Evolutionary conservation across 192 early-diverging fungal species (phyloP).

Genomic region (Podila horticola): DNA sequence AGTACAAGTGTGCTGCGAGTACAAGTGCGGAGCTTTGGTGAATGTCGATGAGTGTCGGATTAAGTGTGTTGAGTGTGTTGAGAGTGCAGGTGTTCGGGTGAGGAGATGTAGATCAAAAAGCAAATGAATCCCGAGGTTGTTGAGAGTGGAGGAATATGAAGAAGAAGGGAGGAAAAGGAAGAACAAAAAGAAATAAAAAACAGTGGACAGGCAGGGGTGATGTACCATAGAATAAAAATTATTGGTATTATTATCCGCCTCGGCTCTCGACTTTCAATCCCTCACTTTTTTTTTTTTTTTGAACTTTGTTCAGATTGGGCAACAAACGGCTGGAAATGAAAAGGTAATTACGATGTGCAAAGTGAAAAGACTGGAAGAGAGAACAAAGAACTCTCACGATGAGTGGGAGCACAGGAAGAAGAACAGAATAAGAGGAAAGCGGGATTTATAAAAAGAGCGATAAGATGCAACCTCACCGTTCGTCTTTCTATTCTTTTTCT

Average conservation of each 20-base stretch:
- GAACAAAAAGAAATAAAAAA: not conserved
- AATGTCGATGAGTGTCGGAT: no score
- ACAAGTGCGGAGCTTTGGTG: no score
- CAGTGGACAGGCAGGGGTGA: not conserved
- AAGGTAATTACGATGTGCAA: no score
- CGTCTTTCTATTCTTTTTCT: no score
- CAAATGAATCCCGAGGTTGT: not conserved
- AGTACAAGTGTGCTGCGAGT: no score
- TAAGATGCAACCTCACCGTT: not conserved
- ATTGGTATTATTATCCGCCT: not conserved
- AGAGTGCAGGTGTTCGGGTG: not conserved
- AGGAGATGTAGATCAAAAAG: not conserved
- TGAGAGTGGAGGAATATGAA: not conserved
- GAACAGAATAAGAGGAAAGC: not conserved
- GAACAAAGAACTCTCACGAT: not conserved
- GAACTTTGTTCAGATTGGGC: no score
- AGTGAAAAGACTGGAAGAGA: no score
- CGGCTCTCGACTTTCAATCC: not conserved
- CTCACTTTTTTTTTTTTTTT: not conserved
- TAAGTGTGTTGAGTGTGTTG: not conserved
- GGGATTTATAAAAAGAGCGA: slow-evolving; percentile 1
- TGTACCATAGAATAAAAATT: not conserved
- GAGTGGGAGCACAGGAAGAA: not conserved
- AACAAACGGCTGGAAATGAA: no score
- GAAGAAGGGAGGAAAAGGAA: not conserved